Conservation (phyloP, 1,139 yeast species). For the Hanseniaspora uvarum region DNA sequence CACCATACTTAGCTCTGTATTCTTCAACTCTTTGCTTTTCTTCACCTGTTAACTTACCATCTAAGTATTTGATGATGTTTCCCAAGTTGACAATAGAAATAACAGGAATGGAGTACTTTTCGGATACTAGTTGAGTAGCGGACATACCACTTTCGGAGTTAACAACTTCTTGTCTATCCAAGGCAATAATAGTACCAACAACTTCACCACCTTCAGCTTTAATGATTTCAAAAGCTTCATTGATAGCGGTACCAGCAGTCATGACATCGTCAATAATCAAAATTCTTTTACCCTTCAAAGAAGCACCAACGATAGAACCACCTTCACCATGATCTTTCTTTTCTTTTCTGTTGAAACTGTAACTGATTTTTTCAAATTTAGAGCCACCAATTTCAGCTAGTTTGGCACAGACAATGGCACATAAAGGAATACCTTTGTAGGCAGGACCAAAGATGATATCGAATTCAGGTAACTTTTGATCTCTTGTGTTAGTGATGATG, state of each 20-base stretch:
- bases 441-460: conserved; percentile 96
- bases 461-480: conserved; percentile 62
- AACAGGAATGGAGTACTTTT: conserved; percentile 70
- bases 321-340: conserved; percentile 98
- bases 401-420: conserved; percentile 85
- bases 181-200: conserved; percentile 78
- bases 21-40: conserved; percentile 47
- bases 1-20: conserved; percentile 42
- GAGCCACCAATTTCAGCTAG: conserved; percentile 82
- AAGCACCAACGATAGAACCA: conserved; percentile 82
- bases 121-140: conserved; percentile 72
- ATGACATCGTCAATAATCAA: conserved; percentile 91
- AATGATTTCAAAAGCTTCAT: conserved; percentile 82
- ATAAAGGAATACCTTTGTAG: conserved; percentile 91
- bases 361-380: conserved; percentile 54
- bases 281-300: conserved; percentile 57
- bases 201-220: conserved; percentile 58
- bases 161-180: conserved; percentile 87
- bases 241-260: conserved; percentile 97
- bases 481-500: conserved; percentile 39
- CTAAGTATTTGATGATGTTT: conserved; percentile 60
- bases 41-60: conserved; percentile 44
- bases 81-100: conserved; percentile 65
- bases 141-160: conserved; percentile 46
- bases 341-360: conserved; percentile 78